Evolutionary conservation across 257 asterid species (phyloP), one percentile per base, ranked within the genome.

Genomic region (Solanum etuberosum): DNA sequence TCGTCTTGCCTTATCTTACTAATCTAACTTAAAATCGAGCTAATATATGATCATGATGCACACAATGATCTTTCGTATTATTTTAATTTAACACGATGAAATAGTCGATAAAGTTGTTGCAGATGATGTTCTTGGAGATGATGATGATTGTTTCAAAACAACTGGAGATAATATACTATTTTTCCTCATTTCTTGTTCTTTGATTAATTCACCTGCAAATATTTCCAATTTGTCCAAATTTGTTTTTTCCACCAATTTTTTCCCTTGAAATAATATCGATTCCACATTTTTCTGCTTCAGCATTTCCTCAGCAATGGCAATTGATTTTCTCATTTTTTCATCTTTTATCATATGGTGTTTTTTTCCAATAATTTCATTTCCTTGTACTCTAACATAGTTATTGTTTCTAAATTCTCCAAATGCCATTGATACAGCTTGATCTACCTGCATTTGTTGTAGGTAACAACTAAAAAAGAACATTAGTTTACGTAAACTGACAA

Each of bases 371-470:
- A 87, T 88, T 35, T 91, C 93, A 83, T 92, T 93, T 43, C 94
- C 98, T 83, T 95, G 98, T 67, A 96, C 89, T 34, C 99, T 89
- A 6, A 94, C 92, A 73, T 96, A 96, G 87, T 91, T 96, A 16
- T 71, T 90, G 23, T 48, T 59, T 61, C 94, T 89, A 18, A 86
- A 90, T 29, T 94, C 89, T n/a, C 97, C 94, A 91, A 96, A 96
- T 63, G 99, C 98, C 98, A 94, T 92, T 3, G 99, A 92, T 63
- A 96, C 94, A 7, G 98, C 97, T 90, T 96, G 97, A 91, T 96
- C 99, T 76, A 96, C 98, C 98, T 95, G 87, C 37, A 86, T 35
- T 43, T 43, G 42, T 43, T 35, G 54, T 51, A 4, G 21, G 46
- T 40, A 59, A 31, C 15, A 23, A 31, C 5, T n/a, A n/a, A n/a